Percentiles rank a stretch among this genome's conserved stretches.
phyloP scores from a whole-genome alignment of 2,329 filamentous ascomycete genomes.

The Fusarium coffeatum region DNA sequence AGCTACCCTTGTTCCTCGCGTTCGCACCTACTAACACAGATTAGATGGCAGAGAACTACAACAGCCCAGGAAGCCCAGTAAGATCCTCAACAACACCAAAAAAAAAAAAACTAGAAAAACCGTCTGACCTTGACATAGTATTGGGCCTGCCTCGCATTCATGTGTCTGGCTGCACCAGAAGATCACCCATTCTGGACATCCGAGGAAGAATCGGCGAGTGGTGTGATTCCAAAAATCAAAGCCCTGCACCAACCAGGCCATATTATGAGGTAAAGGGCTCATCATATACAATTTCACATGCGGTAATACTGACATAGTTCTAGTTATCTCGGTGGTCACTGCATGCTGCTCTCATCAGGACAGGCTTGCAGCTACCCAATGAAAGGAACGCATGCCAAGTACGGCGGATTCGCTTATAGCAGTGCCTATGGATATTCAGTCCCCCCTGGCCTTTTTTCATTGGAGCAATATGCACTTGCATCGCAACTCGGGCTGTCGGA shows the following conservation, averaged over 20 bases:
- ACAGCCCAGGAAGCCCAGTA: slow-evolving; percentile 75
- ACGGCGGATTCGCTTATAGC: slow-evolving; percentile 82
- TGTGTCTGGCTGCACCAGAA: slow-evolving; percentile 75
- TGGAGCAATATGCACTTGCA: slow-evolving; percentile 81
- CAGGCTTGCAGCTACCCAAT: slow-evolving; percentile 87
- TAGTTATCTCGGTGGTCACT: slow-evolving; percentile 76
- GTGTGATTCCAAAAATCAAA: slow-evolving; percentile 68
- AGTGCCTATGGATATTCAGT: slow-evolving; percentile 82
- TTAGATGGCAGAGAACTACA: slow-evolving; percentile 83
- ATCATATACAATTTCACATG: background rate
- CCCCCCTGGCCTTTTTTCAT: slow-evolving; percentile 77
- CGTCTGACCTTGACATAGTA: slow-evolving; percentile 61
- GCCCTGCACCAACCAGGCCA: slow-evolving; percentile 76
- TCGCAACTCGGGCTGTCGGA: slow-evolving; percentile 81
- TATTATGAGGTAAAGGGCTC: slow-evolving; percentile 65
- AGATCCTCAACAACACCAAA: slow-evolving; percentile 28
- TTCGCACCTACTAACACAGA: slow-evolving; percentile 29
- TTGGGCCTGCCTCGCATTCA: slow-evolving; percentile 84
- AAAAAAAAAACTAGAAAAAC: slow-evolving; percentile 20
- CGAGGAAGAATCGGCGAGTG: slow-evolving; percentile 69
- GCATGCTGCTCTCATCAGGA: slow-evolving; percentile 79
- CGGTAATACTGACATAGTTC: slow-evolving; percentile 1
- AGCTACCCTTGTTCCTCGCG: background rate
- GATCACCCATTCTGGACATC: slow-evolving; percentile 81
- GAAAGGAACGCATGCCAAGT: slow-evolving; percentile 84